phyloP scores from a whole-genome alignment of 768 basidiomycete species.

The Baorangia bicolor region DNA sequence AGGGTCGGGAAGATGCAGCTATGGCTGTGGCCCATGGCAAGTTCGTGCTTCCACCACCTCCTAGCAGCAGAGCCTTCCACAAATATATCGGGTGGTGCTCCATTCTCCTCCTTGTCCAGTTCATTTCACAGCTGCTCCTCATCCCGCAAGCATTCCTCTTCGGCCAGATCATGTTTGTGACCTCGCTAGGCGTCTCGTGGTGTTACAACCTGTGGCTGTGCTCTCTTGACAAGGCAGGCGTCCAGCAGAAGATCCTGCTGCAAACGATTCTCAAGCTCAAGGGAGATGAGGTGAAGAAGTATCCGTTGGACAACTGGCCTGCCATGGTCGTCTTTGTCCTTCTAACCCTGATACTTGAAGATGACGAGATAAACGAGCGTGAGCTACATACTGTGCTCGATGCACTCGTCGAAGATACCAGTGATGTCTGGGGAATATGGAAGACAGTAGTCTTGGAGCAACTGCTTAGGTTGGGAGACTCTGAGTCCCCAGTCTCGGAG shows the following conservation, averaged over 20 bases:
- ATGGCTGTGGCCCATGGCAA: conserved; percentile 11
- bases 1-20: conserved; percentile 11
- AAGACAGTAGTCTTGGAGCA: neutral
- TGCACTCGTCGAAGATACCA: conserved; percentile 3
- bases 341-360: conserved; percentile 5
- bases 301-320: conserved; percentile 6
- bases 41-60: neutral
- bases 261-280: neutral
- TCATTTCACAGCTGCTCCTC: conserved; percentile 27
- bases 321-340: conserved; percentile 13
- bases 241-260: conserved; percentile 11
- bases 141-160: conserved; percentile 13
- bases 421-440: conserved; percentile 3
- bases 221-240: conserved; percentile 30
- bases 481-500: neutral
- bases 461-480: neutral
- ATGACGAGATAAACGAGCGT: neutral
- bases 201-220: conserved; percentile 31
- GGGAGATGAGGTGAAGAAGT: neutral
- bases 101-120: conserved; percentile 28
- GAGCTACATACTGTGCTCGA: neutral
- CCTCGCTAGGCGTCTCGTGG: conserved; percentile 29
- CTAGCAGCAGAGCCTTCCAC: neutral
- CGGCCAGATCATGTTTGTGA: conserved; percentile 14
- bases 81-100: conserved; percentile 25